Evolutionary conservation across 495 filamentous ascomycete genomes (phyloP).

Genomic region (Aspergillus incahuasiensis): DNA sequence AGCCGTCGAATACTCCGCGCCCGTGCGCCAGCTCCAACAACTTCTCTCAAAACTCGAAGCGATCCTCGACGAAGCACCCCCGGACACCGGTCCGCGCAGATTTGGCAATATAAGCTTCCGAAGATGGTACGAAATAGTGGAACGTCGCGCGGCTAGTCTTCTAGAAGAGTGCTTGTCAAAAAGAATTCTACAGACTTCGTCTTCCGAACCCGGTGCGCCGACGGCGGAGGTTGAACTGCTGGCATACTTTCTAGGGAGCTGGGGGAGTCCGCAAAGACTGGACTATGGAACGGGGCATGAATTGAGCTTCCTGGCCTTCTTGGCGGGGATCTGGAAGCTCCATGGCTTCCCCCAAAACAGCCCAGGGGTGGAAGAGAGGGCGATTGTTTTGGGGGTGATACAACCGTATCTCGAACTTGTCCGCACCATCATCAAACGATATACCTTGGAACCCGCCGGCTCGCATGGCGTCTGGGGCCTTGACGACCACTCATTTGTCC

Average conservation of each 20-base stretch:
- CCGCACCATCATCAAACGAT: conserved; percentile 76
- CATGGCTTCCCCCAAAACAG: conserved; percentile 58
- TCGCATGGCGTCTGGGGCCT: conserved; percentile 97
- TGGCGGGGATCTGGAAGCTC: conserved; percentile 87
- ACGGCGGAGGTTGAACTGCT: conserved; percentile 62
- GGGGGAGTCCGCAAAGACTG: conserved; percentile 81
- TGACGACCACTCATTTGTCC: conserved; percentile 96
- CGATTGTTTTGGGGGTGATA: conserved; percentile 74
- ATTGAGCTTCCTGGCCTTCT: conserved; percentile 86
- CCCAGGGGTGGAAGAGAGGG: conserved; percentile 60
- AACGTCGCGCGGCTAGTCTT: conserved; percentile 51
- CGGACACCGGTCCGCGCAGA: conserved; percentile 75
- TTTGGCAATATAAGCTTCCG: conserved; percentile 92
- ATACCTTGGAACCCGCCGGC: conserved; percentile 92
- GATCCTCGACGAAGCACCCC: conserved; percentile 74
- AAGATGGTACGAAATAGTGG: conserved; percentile 69
- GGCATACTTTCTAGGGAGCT: conserved; percentile 78
- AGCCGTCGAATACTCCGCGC: conserved; percentile 48
- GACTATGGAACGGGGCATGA: conserved; percentile 98
- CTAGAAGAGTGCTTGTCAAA: conserved; percentile 58
- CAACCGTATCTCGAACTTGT: conserved; percentile 84
- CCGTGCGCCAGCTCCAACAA: conserved; percentile 58
- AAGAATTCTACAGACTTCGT: conserved; percentile 39
- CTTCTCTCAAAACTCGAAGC: conserved; percentile 57
- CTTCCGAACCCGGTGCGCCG: conserved; percentile 20